Base-by-base conservation (phyloP, 2,329 filamentous ascomycete genomes). In the Fusarium nygamai region DNA sequence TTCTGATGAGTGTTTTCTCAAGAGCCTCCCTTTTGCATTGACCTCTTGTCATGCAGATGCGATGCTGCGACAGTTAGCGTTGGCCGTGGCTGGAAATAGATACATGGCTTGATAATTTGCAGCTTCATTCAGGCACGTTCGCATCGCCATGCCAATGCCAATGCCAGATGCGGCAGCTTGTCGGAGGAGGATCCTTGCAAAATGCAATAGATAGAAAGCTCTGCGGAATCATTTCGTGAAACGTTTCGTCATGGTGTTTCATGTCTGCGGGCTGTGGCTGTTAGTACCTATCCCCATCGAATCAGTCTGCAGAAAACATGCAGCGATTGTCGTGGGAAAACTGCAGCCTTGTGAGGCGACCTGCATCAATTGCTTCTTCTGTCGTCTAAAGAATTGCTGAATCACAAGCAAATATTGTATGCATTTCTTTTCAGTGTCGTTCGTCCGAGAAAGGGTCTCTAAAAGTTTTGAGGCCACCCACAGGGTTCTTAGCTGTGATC, bases 221-320 rank as follows among this genome's bases (percentile, higher is more conserved):
- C 38, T 48, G 66, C 47, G 59, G 39, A 68, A 67, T 66, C 69
- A 36, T 61, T 67, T 57, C 36, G 71, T 72, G 76, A 78, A 75
- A 78, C 73, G 75, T 75, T 75, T 76, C 71, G 76, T 78, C 76
- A 68, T 67, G 56, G 59, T 71, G 76, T 78, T 78, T 78, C 76
- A 77, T 71, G 64, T 70, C 33, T 36, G 69, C 72, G 64, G 69
- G 69, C 41, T 58, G 47, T 56, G 64, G 69, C 36, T 47, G 47
- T 51, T 44, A 51, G 38, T 34, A 69, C 46, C 53, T 31, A 43
- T 46, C 43, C 50, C 58, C 44, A 36, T 36, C 31, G 12, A 58
- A 72, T 31, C 33, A 24, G 22, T 38, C 31, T 48, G 22, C 43
- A 59, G 43, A 31, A 44, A 47, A 20, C 41, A 64, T 64, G 63